Evolutionary conservation across 78 protist species (phyloP).

Genomic region (Dictyostelium brefeldianum): DNA sequence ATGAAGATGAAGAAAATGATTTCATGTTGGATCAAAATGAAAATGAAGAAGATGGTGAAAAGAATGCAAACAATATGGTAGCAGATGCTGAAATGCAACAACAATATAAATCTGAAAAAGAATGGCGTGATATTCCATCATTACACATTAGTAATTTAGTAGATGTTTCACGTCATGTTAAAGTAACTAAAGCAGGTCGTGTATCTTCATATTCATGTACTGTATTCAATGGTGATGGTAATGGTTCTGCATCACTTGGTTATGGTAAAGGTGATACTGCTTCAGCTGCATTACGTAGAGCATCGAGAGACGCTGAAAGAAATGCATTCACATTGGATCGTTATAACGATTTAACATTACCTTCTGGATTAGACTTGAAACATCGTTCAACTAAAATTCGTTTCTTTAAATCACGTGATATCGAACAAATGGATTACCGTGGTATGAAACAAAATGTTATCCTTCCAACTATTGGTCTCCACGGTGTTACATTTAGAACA

Average conservation of each 20-base stretch:
- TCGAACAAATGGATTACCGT: neutral
- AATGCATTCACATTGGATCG: conserved; percentile 52
- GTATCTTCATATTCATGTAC: conserved; percentile 30
- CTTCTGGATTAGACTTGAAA: conserved; percentile 57
- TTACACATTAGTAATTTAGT: neutral
- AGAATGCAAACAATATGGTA: neutral
- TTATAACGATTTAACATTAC: conserved; percentile 18
- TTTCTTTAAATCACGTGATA: conserved; percentile 27
- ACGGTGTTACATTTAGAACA: conserved; percentile 44
- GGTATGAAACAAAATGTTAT: conserved; percentile 27
- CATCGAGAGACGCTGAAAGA: conserved; percentile 49
- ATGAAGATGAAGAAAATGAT: neutral
- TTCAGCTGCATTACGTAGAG: conserved; percentile 25
- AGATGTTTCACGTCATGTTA: conserved; percentile 38
- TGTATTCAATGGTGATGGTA: conserved; percentile 62
- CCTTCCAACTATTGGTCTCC: conserved; percentile 39
- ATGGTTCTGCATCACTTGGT: conserved; percentile 70
- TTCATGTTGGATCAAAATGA: neutral
- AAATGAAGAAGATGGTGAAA: neutral
- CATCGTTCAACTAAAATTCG: conserved; percentile 33
- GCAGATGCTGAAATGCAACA: neutral
- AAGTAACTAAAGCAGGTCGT: conserved; percentile 74
- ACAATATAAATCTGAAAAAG: neutral
- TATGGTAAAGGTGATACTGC: conserved; percentile 80
- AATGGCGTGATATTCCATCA: neutral